Base-by-base conservation (phyloP, 108 stramenopile genomes). In the Skeletonema grethae region DNA sequence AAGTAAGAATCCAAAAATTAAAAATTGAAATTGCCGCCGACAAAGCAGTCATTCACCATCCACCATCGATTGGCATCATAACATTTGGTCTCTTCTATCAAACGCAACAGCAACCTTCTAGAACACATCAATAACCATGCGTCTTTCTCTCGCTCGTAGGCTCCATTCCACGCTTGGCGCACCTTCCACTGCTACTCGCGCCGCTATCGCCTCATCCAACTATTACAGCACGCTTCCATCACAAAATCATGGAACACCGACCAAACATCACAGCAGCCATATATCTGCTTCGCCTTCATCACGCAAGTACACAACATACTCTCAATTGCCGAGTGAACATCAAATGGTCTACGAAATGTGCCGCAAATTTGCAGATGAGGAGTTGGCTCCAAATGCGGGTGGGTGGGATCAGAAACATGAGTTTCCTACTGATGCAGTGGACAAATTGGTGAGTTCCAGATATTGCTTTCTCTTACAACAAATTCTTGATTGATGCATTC, bases 291-390 rank as follows among this genome's bases (percentile, higher is more conserved):
- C n/a, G 56, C 0, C 31, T 34, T 29, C 57, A 4, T 57, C 57
- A 13, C 60, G 60, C 25, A 36, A 35, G 31, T 61, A 61, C n/a
- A 61, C 60, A 36, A 32, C 60, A 61, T 61, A 36, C 38, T 36
- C 31, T 61, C 60, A 61, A 18, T 34, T 32, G 13, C 60, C 60
- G 12, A 61, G 34, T 61, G 98, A 98, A 67, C 97, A 98, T 70
- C 72, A 67, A 43, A 97, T 97, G 97, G 88, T 99, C 7, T 86
- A 92, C 34, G 94, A 98, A 56, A 97, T 97, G 96, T 96, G 96
- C 79, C 86, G 95, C 20, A 89, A 89, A 48, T 97, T 99, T 69
- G 98, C 98, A 5, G 97, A 97, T 50, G 91, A 95, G 64, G 96
- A 97, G 70, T 80, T 99, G 63, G 81, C 78, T 13, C 98, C 98